Percentiles rank a stretch among this genome's conserved stretches.
phyloP scores from a whole-genome alignment of 768 basidiomycete species.

The Naganishia onofrii region DNA sequence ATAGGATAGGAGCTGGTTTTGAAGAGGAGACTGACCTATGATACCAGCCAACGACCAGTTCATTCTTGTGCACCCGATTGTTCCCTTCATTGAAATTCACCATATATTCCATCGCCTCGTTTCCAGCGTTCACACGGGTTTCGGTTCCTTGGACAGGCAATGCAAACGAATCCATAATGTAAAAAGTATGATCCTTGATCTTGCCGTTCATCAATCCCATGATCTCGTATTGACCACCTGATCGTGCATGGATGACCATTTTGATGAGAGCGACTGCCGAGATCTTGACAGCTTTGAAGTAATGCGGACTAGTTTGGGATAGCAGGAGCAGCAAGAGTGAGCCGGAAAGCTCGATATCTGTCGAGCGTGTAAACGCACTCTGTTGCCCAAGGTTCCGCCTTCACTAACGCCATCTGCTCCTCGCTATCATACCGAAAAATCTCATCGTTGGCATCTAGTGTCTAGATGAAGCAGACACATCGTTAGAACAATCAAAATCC shows the following conservation, averaged over 20 bases:
- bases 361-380: slow-evolving; percentile 60
- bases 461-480: slow-evolving; percentile 22
- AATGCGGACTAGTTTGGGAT: slow-evolving; percentile 53
- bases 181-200: slow-evolving; percentile 58
- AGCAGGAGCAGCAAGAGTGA: background rate
- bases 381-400: slow-evolving; percentile 75
- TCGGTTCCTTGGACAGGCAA: slow-evolving; percentile 97
- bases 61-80: slow-evolving; percentile 63
- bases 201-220: slow-evolving; percentile 99
- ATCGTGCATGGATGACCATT: slow-evolving; percentile 76
- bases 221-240: slow-evolving; percentile 95
- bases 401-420: slow-evolving; percentile 56
- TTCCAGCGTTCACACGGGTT: slow-evolving; percentile 92
- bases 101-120: slow-evolving; percentile 98
- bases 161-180: slow-evolving; percentile 93
- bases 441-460: slow-evolving; percentile 44
- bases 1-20: background rate
- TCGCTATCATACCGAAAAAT: slow-evolving; percentile 52
- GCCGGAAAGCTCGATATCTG: background rate
- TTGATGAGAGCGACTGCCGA: slow-evolving; percentile 59
- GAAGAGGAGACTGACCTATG: slow-evolving; percentile 40
- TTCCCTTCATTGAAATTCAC: slow-evolving; percentile 82
- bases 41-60: slow-evolving; percentile 50
- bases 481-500: no score
- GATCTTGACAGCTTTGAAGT: slow-evolving; percentile 57